These are phyloP conservation scores for Penicillium psychrosexuale DNA, from an alignment of 2,329 filamentous ascomycete genomes.

Conservation along the genomic window DNA sequence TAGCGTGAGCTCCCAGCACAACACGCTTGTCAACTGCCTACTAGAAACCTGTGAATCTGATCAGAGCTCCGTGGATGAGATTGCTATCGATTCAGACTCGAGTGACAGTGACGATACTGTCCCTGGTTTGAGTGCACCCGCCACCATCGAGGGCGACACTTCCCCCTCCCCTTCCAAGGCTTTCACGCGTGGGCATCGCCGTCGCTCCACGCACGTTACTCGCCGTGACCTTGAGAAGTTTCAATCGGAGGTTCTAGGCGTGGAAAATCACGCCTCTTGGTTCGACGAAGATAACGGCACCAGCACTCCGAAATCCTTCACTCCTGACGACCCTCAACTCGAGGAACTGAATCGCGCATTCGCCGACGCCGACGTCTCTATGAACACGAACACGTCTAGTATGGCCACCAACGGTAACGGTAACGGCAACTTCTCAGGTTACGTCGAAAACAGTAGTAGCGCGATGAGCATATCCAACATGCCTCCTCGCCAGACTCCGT, in stretches of 20 bases:
- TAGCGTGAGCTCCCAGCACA: conserved; percentile 8
- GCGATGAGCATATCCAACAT: conserved; percentile 33
- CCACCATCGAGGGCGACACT: conserved; percentile 32
- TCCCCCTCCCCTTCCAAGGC: conserved; percentile 32
- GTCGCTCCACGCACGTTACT: conserved; percentile 43
- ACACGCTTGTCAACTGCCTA: not conserved
- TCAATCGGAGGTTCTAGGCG: conserved; percentile 35
- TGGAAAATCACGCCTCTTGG: conserved; percentile 29
- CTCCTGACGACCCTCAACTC: conserved; percentile 32
- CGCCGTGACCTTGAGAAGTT: conserved; percentile 40
- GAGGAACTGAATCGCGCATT: conserved; percentile 38
- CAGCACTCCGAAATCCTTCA: conserved; percentile 19
- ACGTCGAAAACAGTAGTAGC: conserved; percentile 32
- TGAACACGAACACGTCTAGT: conserved; percentile 32
- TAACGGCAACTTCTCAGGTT: conserved; percentile 32
- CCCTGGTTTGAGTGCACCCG: conserved; percentile 15
- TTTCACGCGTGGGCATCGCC: conserved; percentile 40
- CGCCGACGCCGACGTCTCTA: conserved; percentile 32
- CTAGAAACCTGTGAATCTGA: not conserved
- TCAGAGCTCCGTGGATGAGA: not conserved
- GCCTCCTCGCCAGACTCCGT: conserved; percentile 33
- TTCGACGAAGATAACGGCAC: conserved; percentile 31
- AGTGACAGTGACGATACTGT: conserved; percentile 1
- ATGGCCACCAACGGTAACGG: conserved; percentile 27
- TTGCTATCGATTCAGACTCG: not conserved